Evolutionary conservation across 1,284 basidiomycete species (phyloP), one percentile per base, ranked within the genome.

Genomic region (Boletellus deceptivus): DNA sequence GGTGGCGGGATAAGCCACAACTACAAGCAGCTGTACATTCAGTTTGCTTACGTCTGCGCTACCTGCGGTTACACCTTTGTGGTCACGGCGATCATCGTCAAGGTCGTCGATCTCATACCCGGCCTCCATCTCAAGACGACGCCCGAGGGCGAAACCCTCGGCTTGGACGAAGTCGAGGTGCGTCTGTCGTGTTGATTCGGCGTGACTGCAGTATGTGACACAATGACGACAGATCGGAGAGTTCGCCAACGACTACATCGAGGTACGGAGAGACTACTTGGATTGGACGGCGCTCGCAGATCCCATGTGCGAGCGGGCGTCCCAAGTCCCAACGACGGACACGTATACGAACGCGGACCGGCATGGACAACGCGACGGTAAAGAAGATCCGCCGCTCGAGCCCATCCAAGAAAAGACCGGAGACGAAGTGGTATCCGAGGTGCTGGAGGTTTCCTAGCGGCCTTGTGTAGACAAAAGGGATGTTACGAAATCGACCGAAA

Each of bases 161-260:
- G 93, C 45, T 88, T 96, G 80, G 93, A 98, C 69, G 91, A 90
- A 62, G 80, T 83, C 31, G 87, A 93, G 77, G 86, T 89, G 59
- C 57, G 80, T 17, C n/a, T 3, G 13, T 17, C 63, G 7, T 8
- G 37, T 49, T 38, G 7, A 35, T 34, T n/a, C 48, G 6, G 6
- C 11, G 13, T 25, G n/a, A 34, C 6, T 13, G 33, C 27, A 20
- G 4, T 1, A 16, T 11, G 34, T 45, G 22, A 50, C n/a, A 3
- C 2, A 25, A 35, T 44, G 25, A 27, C 11, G 41, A 52, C 57
- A 88, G 84, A 85, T 88, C 49, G 87, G 86, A 54, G 87, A 89
- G 64, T 89, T 88, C 58, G 86, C 84, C 25, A 82, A 75, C 29
- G 87, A 89, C 62, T 89, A 88, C 57, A 86, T 89, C 55, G 86